Conservation (phyloP, 352 stramenopile genomes). For the Pythium graminicola region DNA sequence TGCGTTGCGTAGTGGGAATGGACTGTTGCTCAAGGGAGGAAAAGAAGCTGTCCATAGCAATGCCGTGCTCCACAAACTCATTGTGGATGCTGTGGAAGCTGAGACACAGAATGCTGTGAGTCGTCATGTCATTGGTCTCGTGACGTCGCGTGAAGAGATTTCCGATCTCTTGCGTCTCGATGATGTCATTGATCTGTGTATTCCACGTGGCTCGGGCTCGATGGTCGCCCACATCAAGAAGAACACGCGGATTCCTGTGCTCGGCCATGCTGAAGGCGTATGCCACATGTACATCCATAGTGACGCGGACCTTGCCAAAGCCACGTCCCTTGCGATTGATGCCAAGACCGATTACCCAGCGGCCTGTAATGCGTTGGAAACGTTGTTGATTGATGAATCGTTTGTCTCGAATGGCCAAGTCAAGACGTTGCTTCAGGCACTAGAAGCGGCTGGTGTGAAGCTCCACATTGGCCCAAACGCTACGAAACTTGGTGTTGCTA, state of each 20-base stretch:
- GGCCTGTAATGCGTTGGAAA: slow-evolving; percentile 97
- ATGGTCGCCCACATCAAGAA: slow-evolving; percentile 97
- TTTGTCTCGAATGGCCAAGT: slow-evolving; percentile 72
- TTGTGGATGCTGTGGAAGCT: slow-evolving; percentile 90
- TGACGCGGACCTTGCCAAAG: slow-evolving; percentile 82
- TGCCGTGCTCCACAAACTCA: slow-evolving; percentile 88
- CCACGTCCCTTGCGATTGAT: slow-evolving; percentile 91
- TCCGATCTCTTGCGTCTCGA: slow-evolving; percentile 91
- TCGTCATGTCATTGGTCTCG: slow-evolving; percentile 91
- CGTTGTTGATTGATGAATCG: slow-evolving; percentile 91
- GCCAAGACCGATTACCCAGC: slow-evolving; percentile 98
- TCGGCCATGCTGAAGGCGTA: slow-evolving; percentile 97
- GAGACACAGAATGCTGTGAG: slow-evolving; percentile 85
- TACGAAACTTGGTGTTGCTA: slow-evolving; percentile 58
- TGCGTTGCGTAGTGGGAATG: slow-evolving; percentile 94
- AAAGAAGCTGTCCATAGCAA: slow-evolving; percentile 94
- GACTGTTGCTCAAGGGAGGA: slow-evolving; percentile 95
- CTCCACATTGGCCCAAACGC: slow-evolving; percentile 89
- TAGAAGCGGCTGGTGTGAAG: slow-evolving; percentile 90
- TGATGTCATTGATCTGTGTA: slow-evolving; percentile 97
- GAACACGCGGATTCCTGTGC: slow-evolving; percentile 95
- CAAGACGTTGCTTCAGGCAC: slow-evolving; percentile 66
- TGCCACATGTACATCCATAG: slow-evolving; percentile 98
- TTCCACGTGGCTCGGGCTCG: slow-evolving; percentile 93
- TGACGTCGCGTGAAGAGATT: slow-evolving; percentile 93